phyloP scores from a whole-genome alignment of 2,329 filamentous ascomycete species.

The Fusarium palustre region DNA sequence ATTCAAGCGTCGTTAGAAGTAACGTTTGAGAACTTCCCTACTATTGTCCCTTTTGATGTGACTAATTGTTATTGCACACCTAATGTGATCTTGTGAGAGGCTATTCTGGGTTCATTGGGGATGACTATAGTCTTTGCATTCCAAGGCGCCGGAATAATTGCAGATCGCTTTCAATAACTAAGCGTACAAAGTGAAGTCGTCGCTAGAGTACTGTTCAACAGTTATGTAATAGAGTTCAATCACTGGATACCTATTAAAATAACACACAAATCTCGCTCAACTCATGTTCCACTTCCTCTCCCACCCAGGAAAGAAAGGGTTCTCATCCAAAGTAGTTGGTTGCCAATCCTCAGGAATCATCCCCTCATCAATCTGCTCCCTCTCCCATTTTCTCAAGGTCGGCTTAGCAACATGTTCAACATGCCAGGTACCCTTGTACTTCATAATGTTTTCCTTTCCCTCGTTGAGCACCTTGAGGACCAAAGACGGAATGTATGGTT shows the following conservation, averaged over 20 bases:
- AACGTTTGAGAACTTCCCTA: background rate
- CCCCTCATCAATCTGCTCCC: conserved; percentile 73
- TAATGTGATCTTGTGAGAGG: too few relatives aligned
- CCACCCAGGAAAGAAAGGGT: conserved; percentile 82
- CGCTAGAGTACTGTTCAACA: background rate
- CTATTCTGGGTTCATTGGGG: background rate
- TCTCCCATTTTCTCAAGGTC: conserved; percentile 70
- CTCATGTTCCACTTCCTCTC: conserved; percentile 48
- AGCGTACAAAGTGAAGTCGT: background rate
- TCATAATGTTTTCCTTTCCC: conserved; percentile 73
- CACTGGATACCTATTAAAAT: too few relatives aligned
- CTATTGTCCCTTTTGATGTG: background rate
- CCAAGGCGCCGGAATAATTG: background rate
- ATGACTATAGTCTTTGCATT: background rate
- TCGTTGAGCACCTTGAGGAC: conserved; percentile 72
- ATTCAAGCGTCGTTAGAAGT: background rate
- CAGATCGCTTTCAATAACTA: too few relatives aligned
- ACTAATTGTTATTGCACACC: too few relatives aligned
- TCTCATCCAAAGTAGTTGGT: conserved; percentile 76
- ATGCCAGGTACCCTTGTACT: conserved; percentile 87
- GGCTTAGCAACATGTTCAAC: conserved; percentile 79
- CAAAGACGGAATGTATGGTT: conserved; percentile 78
- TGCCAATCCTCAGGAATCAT: conserved; percentile 72
- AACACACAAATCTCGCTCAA: background rate
- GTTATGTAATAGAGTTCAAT: background rate